Percentiles rank a stretch among this genome's conserved stretches.
Evolutionary conservation across 352 stramenopile species (phyloP).

Genomic region (Phytophthora multivora): DNA sequence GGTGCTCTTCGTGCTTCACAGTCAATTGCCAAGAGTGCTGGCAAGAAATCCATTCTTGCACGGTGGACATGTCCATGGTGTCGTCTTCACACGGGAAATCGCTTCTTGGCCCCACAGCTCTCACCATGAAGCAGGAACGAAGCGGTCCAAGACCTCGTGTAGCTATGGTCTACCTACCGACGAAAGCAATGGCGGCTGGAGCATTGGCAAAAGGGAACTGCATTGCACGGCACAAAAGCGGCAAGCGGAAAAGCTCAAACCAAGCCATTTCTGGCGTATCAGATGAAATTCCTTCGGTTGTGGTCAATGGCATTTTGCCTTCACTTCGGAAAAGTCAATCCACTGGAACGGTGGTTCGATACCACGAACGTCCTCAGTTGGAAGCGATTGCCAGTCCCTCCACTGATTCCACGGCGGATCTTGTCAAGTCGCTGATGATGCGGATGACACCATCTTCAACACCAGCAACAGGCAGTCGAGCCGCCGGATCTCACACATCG

Average conservation of each 20-base stretch:
- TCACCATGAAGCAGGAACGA: conserved; percentile 28
- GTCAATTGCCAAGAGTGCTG: conserved; percentile 63
- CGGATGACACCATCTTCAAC: conserved; percentile 2
- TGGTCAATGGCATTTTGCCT: conserved; percentile 26
- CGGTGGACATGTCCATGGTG: conserved; percentile 43
- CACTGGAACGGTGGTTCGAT: conserved; percentile 1
- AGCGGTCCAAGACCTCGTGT: conserved; percentile 29
- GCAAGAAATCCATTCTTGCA: conserved; percentile 48
- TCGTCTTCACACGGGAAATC: not conserved
- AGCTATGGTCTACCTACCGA: conserved; percentile 63
- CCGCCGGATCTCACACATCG: not conserved
- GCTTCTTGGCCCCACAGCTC: conserved; percentile 36
- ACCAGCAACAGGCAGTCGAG: not conserved
- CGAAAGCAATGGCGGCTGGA: conserved; percentile 40
- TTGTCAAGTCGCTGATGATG: conserved; percentile 21
- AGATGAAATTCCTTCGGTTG: conserved; percentile 3
- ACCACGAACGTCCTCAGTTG: not conserved
- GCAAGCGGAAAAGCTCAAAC: conserved; percentile 2
- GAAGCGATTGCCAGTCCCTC: not conserved
- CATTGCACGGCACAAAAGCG: conserved; percentile 3
- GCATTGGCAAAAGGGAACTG: conserved; percentile 31
- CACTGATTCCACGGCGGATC: conserved; percentile 14
- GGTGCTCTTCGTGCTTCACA: conserved; percentile 67
- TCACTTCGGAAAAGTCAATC: conserved; percentile 20
- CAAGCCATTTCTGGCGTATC: conserved; percentile 5